Evolutionary conservation across 2,329 filamentous ascomycete species (phyloP).

Genomic region (Sporothrix inflata): DNA sequence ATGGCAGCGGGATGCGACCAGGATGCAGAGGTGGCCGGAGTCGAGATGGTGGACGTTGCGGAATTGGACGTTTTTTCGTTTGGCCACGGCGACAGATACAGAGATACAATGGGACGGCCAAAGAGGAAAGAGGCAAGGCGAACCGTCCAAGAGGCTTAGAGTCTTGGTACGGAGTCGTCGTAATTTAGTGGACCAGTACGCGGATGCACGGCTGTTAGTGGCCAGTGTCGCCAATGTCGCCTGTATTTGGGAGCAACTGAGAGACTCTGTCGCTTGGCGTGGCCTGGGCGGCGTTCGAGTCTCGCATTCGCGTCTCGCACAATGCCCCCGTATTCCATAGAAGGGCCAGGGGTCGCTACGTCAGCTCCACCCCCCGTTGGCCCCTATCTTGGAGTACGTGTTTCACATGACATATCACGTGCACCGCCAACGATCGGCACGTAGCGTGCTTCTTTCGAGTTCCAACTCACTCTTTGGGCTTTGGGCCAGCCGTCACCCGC

Average conservation of each 20-base stretch:
- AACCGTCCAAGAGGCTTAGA: background rate
- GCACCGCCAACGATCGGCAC: background rate
- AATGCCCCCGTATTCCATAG: conserved; percentile 4
- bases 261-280: background rate
- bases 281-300: conserved; percentile 10
- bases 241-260: background rate
- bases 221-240: background rate
- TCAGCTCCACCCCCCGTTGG: conserved; percentile 7
- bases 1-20: conserved; percentile 8
- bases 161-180: conserved; percentile 12
- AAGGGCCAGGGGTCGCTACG: background rate
- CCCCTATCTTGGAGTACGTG: background rate
- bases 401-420: background rate
- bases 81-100: conserved; percentile 1
- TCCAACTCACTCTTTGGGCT: background rate
- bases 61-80: background rate
- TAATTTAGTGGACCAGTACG: conserved; percentile 18
- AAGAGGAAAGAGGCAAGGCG: background rate
- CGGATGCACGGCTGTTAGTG: conserved; percentile 11
- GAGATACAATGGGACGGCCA: background rate
- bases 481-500: background rate
- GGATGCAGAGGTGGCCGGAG: background rate
- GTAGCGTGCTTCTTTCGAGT: background rate
- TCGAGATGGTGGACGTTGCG: background rate
- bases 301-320: conserved; percentile 20